phyloP scores from a whole-genome alignment of 345 rosid species.

The Cardamine chenopodiifolia region DNA sequence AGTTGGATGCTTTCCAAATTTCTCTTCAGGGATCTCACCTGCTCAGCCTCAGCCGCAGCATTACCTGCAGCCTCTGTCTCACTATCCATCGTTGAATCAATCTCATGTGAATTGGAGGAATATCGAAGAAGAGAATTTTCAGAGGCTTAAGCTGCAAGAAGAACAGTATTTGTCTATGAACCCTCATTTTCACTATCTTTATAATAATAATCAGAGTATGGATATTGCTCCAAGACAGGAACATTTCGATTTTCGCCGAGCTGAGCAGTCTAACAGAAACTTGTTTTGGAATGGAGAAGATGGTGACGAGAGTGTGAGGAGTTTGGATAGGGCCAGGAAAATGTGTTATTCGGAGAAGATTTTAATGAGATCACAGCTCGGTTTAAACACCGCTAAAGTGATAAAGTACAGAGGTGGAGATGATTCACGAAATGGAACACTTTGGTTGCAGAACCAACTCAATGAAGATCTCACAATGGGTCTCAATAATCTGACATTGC shows the following conservation, averaged over 20 bases:
- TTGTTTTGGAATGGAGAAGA: constrained; percentile 45
- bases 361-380: constrained; percentile 59
- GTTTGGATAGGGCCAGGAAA: constrained; percentile 50
- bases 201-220: constrained; percentile 10
- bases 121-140: constrained; percentile 42
- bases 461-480: constrained; percentile 45
- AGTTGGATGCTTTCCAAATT: constrained; percentile 46
- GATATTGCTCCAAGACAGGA: constrained; percentile 48
- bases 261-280: constrained; percentile 56
- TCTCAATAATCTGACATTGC: constrained; percentile 51
- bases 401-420: constrained; percentile 56
- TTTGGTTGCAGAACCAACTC: constrained; percentile 49
- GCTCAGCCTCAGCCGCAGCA: constrained; percentile 54
- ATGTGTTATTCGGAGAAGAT: constrained; percentile 63
- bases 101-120: constrained; percentile 50
- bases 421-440: constrained; percentile 49
- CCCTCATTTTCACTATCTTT: constrained; percentile 30
- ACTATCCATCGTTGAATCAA: constrained; percentile 50
- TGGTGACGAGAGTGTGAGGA: constrained; percentile 44
- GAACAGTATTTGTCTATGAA: constrained; percentile 30
- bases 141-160: constrained; percentile 32
- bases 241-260: constrained; percentile 48
- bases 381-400: constrained; percentile 51
- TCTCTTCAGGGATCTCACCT: constrained; percentile 46
- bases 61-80: constrained; percentile 51